Evolutionary conservation across 2,329 filamentous ascomycete genomes (phyloP).

Genomic region (Elsinoe fawcettii): DNA sequence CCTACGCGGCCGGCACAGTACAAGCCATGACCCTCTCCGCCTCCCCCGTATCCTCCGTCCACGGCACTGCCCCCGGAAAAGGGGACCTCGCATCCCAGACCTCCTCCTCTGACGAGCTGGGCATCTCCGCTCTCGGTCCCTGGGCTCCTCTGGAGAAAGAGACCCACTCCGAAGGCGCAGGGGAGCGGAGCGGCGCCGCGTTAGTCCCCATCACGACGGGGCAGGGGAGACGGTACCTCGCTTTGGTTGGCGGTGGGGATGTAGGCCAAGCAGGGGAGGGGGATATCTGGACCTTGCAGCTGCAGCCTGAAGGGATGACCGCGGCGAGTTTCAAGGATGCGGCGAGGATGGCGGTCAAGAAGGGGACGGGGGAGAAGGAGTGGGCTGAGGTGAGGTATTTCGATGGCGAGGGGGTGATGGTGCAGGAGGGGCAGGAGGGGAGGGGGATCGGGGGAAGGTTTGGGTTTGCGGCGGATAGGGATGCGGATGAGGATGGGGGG

Average conservation of each 20-base stretch:
- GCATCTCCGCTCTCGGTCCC: conserved; percentile 25
- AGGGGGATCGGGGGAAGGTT: conserved; percentile 34
- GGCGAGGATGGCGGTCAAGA: conserved; percentile 38
- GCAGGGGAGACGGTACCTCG: conserved; percentile 40
- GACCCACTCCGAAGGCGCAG: conserved; percentile 35
- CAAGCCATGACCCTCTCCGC: conserved; percentile 20
- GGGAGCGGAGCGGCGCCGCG: conserved; percentile 32
- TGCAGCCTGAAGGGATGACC: conserved; percentile 40
- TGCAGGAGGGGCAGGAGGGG: conserved; percentile 31
- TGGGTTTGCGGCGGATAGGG: conserved; percentile 33
- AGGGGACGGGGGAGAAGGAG: conserved; percentile 40
- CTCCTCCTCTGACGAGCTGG: conserved; percentile 16
- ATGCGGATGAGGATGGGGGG: conserved; percentile 40
- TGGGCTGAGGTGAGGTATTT: conserved; percentile 48
- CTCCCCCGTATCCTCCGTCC: conserved; percentile 16
- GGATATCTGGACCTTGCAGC: conserved; percentile 49
- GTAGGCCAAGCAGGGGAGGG: background rate
- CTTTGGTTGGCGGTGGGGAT: conserved; percentile 43
- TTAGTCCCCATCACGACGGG: conserved; percentile 37
- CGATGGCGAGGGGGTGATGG: conserved; percentile 33
- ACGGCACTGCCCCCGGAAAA: background rate
- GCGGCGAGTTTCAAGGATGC: conserved; percentile 45
- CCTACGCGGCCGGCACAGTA: conserved; percentile 18
- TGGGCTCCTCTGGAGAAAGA: conserved; percentile 36
- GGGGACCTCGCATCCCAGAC: background rate